These are phyloP conservation scores for Infundibulicybe gibba DNA, from an alignment of 768 basidiomycete species.

Conservation along the genomic window DNA sequence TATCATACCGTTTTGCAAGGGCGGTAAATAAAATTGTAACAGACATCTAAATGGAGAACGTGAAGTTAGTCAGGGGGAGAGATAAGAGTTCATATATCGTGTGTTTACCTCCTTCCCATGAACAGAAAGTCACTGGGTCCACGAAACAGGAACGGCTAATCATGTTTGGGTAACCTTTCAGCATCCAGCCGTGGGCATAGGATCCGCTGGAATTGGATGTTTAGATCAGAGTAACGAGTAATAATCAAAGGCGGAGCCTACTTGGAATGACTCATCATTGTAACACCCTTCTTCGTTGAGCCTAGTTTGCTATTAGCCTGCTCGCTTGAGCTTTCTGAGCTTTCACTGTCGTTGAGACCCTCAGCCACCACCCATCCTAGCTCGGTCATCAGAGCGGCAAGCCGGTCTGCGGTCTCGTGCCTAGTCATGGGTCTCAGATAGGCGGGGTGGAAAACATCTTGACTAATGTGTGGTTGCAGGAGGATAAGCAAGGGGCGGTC, in stretches of 20 bases:
- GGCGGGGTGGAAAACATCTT: constrained; percentile 73
- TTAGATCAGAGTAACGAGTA: neutral
- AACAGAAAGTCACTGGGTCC: constrained; percentile 87
- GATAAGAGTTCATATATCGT: neutral
- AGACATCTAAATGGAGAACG: constrained; percentile 57
- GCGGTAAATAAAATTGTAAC: constrained; percentile 87
- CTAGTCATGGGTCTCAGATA: constrained; percentile 73
- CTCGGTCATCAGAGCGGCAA: constrained; percentile 54
- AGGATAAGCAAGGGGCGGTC: constrained; percentile 73
- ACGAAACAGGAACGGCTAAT: constrained; percentile 80
- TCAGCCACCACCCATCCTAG: constrained; percentile 58
- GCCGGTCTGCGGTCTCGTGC: constrained; percentile 48
- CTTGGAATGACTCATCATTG: constrained; percentile 88
- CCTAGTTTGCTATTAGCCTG: no score
- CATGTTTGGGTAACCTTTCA: constrained; percentile 73
- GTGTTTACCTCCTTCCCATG: constrained; percentile 86
- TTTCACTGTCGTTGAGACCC: constrained; percentile 15
- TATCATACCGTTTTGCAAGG: constrained; percentile 56
- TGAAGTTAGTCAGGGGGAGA: neutral
- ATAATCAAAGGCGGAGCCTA: constrained; percentile 25
- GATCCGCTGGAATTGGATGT: constrained; percentile 49
- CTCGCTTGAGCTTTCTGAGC: no score
- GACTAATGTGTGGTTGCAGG: constrained; percentile 84
- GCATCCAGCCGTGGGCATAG: constrained; percentile 85
- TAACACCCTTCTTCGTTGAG: constrained; percentile 49